Percentiles rank a stretch among this genome's conserved stretches.
Conservation (phyloP, 2,329 filamentous ascomycete species). For the Diplodia scrobiculata region DNA sequence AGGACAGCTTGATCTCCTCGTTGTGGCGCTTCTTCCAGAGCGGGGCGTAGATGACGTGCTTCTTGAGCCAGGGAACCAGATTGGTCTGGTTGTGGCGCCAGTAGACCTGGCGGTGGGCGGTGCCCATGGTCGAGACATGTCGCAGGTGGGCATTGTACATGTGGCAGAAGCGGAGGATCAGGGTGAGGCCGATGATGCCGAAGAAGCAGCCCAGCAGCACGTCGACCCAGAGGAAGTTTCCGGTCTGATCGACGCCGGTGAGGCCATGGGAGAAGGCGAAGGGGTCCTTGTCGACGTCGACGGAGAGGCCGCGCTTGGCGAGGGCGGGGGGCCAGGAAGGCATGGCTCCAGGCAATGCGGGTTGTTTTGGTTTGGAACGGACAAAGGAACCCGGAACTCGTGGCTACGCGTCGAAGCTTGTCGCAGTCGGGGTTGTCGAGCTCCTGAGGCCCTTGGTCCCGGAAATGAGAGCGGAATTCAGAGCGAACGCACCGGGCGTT, state of each 20-base stretch:
- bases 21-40: conserved; percentile 76
- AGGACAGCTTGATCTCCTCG: conserved; percentile 67
- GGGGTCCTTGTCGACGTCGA: conserved; percentile 31
- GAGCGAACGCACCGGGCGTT: conserved; percentile 20
- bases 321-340: not conserved
- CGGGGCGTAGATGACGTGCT: conserved; percentile 69
- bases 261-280: conserved; percentile 50
- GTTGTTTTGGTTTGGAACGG: not conserved
- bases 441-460: conserved; percentile 16
- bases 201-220: conserved; percentile 46
- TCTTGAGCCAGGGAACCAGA: conserved; percentile 62
- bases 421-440: conserved; percentile 19
- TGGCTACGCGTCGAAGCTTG: conserved; percentile 21
- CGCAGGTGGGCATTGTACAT: conserved; percentile 51
- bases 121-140: conserved; percentile 50
- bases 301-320: conserved; percentile 20
- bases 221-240: conserved; percentile 53
- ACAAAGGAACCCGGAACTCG: conserved; percentile 22
- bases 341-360: conserved; percentile 22
- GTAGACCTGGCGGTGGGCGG: conserved; percentile 48
- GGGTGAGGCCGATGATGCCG: conserved; percentile 41
- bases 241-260: conserved; percentile 51
- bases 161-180: conserved; percentile 47
- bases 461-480: conserved; percentile 5
- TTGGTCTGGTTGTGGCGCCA: conserved; percentile 51